A percentile compares a stretch with the other conserved stretches of the same genome.
Conservation (phyloP, 176 grass and related monocot species). For the Phragmites australis region DNA sequence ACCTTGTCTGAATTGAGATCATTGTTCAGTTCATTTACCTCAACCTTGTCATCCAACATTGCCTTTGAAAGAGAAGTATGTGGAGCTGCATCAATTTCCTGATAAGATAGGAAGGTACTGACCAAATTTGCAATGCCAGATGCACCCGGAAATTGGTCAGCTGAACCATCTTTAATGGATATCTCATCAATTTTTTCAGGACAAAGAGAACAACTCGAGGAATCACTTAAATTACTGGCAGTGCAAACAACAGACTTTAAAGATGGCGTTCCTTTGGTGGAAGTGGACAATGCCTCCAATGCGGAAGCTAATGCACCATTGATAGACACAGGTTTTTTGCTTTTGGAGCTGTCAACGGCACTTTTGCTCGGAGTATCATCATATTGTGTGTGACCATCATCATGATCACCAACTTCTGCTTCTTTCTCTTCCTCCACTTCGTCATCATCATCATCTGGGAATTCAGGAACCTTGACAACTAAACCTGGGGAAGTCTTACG, state of each 20-base stretch:
- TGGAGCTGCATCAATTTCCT: conserved; percentile 30
- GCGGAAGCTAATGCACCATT: conserved; percentile 78
- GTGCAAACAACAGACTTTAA: conserved; percentile 26
- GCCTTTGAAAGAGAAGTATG: conserved; percentile 28
- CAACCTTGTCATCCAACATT: conserved; percentile 32
- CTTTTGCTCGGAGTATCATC: conserved; percentile 39
- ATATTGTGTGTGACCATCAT: conserved; percentile 33
- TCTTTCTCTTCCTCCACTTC: conserved; percentile 44
- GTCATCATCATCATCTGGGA: conserved; percentile 50
- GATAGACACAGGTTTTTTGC: conserved; percentile 53
- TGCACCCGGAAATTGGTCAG: background rate
- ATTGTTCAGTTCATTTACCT: conserved; percentile 25
- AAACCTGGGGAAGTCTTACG: conserved; percentile 53
- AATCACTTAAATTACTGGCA: conserved; percentile 26
- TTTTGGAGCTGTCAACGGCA: conserved; percentile 13
- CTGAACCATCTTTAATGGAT: conserved; percentile 24
- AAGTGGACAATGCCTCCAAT: conserved; percentile 66
- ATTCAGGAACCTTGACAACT: conserved; percentile 57
- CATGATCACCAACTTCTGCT: conserved; percentile 36
- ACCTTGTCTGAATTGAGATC: background rate
- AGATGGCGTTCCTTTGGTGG: conserved; percentile 39
- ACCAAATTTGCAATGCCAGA: conserved; percentile 28
- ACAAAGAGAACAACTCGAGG: conserved; percentile 15
- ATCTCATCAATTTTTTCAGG: conserved; percentile 30
- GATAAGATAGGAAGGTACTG: conserved; percentile 19